Conservation (phyloP, 805 yeast species). For the Schizosaccharomyces octosporus region DNA sequence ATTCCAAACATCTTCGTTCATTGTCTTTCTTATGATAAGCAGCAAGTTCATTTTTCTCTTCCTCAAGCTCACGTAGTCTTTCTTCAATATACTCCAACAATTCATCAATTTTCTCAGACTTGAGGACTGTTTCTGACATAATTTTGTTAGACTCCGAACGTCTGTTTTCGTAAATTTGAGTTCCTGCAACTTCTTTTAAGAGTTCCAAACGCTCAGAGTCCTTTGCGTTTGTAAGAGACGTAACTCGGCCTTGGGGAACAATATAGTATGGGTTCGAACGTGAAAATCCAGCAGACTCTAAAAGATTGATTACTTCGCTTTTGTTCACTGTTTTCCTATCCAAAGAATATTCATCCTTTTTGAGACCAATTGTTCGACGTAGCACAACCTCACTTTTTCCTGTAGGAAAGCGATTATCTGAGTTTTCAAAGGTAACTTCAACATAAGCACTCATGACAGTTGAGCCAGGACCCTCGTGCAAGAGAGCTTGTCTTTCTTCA, state of each 20-base stretch:
- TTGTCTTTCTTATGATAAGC: constrained; percentile 43
- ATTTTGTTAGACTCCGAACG: constrained; percentile 56
- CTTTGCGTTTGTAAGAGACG: constrained; percentile 68
- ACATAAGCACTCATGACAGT: constrained; percentile 83
- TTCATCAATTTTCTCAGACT: constrained; percentile 48
- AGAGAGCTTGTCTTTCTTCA: constrained; percentile 65
- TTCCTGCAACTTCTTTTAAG: constrained; percentile 84
- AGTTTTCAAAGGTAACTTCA: constrained; percentile 65
- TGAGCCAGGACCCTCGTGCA: constrained; percentile 59
- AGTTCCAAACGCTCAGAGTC: constrained; percentile 57
- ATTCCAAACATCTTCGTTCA: constrained; percentile 46
- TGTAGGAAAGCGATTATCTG: constrained; percentile 49
- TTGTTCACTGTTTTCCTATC: constrained; percentile 50
- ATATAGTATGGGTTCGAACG: constrained; percentile 79
- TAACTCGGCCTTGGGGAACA: constrained; percentile 82
- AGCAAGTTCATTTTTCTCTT: constrained; percentile 54
- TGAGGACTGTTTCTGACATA: constrained; percentile 46
- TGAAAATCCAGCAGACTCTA: constrained; percentile 84
- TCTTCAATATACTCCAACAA: constrained; percentile 40
- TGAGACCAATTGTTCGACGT: constrained; percentile 76
- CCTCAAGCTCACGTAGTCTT: constrained; percentile 51
- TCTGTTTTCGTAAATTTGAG: constrained; percentile 66
- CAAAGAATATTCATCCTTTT: constrained; percentile 71
- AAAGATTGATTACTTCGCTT: constrained; percentile 51
- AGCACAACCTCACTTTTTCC: constrained; percentile 44